Percentiles rank a stretch among this genome's conserved stretches.
phyloP scores from a whole-genome alignment of 441 rosid species.

The Euphorbia schlechtendalii region DNA sequence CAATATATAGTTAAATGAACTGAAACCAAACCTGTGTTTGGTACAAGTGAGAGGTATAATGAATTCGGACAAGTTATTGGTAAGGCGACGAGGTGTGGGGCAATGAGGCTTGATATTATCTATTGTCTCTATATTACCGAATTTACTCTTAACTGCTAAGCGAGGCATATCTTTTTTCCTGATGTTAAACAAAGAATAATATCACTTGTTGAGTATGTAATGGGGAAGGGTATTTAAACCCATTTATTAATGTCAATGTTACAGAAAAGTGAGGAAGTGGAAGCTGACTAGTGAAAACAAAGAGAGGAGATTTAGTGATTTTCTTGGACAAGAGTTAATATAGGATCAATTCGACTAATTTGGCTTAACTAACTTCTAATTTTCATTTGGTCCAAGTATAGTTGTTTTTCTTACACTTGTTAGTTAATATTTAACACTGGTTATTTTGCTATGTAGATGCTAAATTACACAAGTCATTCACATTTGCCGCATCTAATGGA shows the following conservation, averaged over 20 bases:
- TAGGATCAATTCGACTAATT: conserved; percentile 36
- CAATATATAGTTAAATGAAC: too few relatives aligned
- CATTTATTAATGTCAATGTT: neutral
- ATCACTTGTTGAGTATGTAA: too few relatives aligned
- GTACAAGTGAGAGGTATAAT: conserved; percentile 47
- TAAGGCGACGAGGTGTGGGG: conserved; percentile 67
- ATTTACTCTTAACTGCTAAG: conserved; percentile 32
- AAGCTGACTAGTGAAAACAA: conserved; percentile 22
- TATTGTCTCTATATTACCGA: conserved; percentile 27
- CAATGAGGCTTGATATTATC: conserved; percentile 40
- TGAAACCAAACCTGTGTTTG: conserved; percentile 46
- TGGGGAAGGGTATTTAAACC: neutral
- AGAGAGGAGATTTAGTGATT: conserved; percentile 16
- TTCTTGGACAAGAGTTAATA: conserved; percentile 46
- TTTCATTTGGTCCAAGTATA: conserved; percentile 20
- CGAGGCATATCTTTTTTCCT: conserved; percentile 37
- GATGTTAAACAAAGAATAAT: neutral
- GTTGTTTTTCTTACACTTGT: conserved; percentile 2
- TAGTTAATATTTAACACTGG: too few relatives aligned
- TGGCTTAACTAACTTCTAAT: conserved; percentile 28
- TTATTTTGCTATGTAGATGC: too few relatives aligned
- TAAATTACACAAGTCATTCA: conserved; percentile 7
- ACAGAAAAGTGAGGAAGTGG: conserved; percentile 11
- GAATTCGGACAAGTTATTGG: conserved; percentile 45
- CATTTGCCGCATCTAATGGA: neutral